Base-by-base conservation (phyloP, 2,329 filamentous ascomycete genomes). In the Colletotrichum euphorbiae region DNA sequence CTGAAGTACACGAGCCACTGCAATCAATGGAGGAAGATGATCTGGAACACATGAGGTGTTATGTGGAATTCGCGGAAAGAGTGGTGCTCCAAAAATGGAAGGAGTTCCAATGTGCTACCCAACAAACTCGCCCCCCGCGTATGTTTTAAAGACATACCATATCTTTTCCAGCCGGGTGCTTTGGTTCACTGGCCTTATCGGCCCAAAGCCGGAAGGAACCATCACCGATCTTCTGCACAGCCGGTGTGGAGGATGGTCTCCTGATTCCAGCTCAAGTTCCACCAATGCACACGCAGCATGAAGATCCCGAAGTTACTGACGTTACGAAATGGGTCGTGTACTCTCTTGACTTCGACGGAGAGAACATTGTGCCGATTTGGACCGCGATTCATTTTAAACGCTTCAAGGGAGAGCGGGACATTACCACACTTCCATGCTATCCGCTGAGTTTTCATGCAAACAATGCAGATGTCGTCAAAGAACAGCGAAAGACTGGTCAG, bases 311-410 rank as follows among this genome's bases (percentile, higher is more conserved):
- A 15, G 15, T 11, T 6, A 2, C 2, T 6, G n/a, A 11, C 2
- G 6, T 15, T 7, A 57, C 54, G 7, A 28, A 1, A 7, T 45
- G 19, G 54, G 12, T 21, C 38, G 5, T 57, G 3, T 45, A 45
- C 54, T 43, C 38, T 31, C 13, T 57, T 8, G 54, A 57, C 24
- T 57, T 43, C 2, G 21, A 43, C 12, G 54, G 54, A n/a, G 54
- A 57, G 2, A 28, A 8, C 13, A 4, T 43, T 13, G 38, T 45
- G 4, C 54, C 54, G 11, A 8, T 57, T 12, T 57, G 54, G 54
- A 17, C 9, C 4, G 19, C 40, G 3, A 31, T 58, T 8, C 1
- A 33, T 0, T 46, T 58, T 9, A 3, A 21, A 7, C 8, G 9
- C 3, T 58, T 58, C 28, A 15, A 13, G 6, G 55, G 42, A 33